Conservation (phyloP, 768 basidiomycete species). For the Jaapia argillacea region DNA sequence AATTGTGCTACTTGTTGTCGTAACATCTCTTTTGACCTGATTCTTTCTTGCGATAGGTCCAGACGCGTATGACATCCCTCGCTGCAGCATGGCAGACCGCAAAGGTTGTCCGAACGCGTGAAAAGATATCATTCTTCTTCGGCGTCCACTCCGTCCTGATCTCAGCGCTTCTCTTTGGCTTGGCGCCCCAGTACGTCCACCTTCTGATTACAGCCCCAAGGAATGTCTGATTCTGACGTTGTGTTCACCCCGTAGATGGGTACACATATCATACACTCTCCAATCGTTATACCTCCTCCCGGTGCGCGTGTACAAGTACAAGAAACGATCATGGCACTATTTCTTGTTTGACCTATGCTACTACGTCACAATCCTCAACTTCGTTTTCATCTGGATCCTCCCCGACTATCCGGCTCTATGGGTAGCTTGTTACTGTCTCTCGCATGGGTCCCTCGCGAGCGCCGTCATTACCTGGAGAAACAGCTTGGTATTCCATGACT, state of each 20-base stretch:
- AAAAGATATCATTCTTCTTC: slow-evolving; percentile 86
- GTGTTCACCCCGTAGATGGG: slow-evolving; percentile 46
- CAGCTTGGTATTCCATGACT: slow-evolving; percentile 94
- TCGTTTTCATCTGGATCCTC: slow-evolving; percentile 86
- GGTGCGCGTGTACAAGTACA: slow-evolving; percentile 76
- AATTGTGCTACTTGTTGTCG: slow-evolving; percentile 6
- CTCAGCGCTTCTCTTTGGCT: slow-evolving; percentile 81
- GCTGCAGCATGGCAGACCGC: slow-evolving; percentile 87
- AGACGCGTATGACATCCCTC: slow-evolving; percentile 69
- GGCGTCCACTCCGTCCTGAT: slow-evolving; percentile 85
- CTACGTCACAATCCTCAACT: slow-evolving; percentile 85
- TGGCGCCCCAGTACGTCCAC: slow-evolving; percentile 67
- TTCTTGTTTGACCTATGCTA: slow-evolving; percentile 92
- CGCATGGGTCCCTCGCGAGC: slow-evolving; percentile 83
- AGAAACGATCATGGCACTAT: slow-evolving; percentile 90
- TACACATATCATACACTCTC: slow-evolving; percentile 79
- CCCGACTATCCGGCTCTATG: slow-evolving; percentile 73
- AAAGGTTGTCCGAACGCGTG: slow-evolving; percentile 72
- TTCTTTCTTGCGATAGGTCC: slow-evolving; percentile 57
- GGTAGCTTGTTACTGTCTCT: slow-evolving; percentile 87
- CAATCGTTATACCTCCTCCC: slow-evolving; percentile 76
- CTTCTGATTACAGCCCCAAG: slow-evolving; percentile 2
- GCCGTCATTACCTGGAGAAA: slow-evolving; percentile 99
- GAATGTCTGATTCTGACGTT: slow-evolving; percentile 5
- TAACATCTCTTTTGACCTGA: slow-evolving; percentile 1